These are phyloP conservation scores for Salix exigua DNA, from an alignment of 345 rosid genomes.

Conservation along the genomic window DNA sequence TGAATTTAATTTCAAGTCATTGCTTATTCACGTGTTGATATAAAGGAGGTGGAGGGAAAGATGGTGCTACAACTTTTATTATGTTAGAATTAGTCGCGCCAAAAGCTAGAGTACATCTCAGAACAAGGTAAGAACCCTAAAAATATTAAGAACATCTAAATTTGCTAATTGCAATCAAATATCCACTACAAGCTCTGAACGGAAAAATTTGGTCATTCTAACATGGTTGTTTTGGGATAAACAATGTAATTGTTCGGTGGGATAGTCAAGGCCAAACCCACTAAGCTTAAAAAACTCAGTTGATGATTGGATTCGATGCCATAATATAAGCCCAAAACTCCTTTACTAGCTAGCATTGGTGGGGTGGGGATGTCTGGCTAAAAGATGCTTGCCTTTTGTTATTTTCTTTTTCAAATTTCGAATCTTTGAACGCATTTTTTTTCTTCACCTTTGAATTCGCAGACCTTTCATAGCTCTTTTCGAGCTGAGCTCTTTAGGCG, in stretches of 20 bases:
- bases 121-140: neutral
- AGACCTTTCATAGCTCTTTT: constrained; percentile 9
- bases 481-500: constrained; percentile 2
- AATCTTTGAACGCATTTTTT: constrained; percentile 18
- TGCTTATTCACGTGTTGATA: neutral
- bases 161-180: too few species aligned
- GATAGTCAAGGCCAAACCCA: constrained; percentile 34
- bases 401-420: constrained; percentile 5
- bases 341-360: constrained; percentile 7
- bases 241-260: constrained; percentile 11
- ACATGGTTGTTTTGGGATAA: neutral
- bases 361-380: constrained; percentile 22
- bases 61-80: neutral
- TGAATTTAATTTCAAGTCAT: neutral
- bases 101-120: neutral
- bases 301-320: constrained; percentile 40
- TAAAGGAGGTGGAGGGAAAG: neutral
- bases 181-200: neutral
- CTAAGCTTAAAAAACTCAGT: constrained; percentile 18
- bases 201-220: constrained; percentile 3
- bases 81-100: neutral
- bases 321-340: constrained; percentile 17
- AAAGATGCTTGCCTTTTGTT: constrained; percentile 23
- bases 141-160: too few species aligned
- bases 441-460: constrained; percentile 16